These are phyloP conservation scores for Xylariaceae sp. DNA, from an alignment of 2,329 filamentous ascomycete species.

Conservation along the genomic window DNA sequence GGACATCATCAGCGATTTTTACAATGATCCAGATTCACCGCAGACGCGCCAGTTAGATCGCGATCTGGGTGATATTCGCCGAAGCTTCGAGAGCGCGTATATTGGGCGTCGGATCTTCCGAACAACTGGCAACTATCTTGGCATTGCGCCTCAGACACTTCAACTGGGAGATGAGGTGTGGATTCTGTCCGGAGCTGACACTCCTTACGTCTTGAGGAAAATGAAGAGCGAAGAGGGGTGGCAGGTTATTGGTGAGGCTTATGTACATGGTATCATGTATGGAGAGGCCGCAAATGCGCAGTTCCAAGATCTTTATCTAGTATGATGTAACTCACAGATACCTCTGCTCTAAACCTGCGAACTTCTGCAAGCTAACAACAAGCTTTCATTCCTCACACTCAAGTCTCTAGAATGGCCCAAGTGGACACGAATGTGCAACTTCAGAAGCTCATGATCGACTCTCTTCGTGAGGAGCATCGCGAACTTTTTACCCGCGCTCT, in stretches of 20 bases:
- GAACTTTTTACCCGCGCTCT: neutral
- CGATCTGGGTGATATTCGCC: neutral
- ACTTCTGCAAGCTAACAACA: too few species aligned
- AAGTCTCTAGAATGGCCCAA: too few species aligned
- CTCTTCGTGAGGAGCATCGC: neutral
- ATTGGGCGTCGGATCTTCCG: neutral
- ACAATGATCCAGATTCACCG: neutral
- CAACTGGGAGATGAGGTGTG: neutral
- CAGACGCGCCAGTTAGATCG: neutral
- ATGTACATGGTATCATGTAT: slow-evolving; percentile 6
- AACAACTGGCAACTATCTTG: neutral
- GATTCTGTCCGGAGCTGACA: neutral
- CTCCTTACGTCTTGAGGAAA: slow-evolving; percentile 5
- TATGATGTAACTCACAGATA: neutral
- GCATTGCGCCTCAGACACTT: neutral
- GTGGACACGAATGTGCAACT: neutral
- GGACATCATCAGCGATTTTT: neutral
- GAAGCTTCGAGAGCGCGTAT: slow-evolving; percentile 4
- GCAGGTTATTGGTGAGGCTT: slow-evolving; percentile 5
- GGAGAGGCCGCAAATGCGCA: neutral
- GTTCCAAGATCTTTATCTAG: neutral
- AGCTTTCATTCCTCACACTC: too few species aligned
- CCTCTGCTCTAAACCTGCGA: neutral
- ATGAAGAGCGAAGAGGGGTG: neutral
- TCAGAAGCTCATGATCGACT: neutral